Evolutionary conservation across 345 rosid species (phyloP).

Genomic region (Eucalyptus marginata): DNA sequence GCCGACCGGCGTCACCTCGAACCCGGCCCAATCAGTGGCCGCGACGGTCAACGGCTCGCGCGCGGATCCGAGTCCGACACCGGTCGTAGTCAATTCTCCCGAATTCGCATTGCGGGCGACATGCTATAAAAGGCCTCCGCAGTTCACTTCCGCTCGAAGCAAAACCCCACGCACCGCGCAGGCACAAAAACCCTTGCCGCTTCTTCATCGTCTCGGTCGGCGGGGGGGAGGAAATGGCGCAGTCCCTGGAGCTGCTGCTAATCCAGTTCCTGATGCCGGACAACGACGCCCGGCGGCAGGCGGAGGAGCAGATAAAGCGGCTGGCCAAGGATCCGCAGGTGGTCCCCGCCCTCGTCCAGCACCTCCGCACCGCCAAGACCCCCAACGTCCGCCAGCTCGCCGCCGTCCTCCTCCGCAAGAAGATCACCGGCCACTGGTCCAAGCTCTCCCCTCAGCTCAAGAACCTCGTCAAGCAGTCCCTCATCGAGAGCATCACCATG

Average conservation of each 20-base stretch:
- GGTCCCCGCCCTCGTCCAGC: slow-evolving; percentile 91
- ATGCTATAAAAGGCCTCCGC: not conserved
- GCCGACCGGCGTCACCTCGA: not conserved
- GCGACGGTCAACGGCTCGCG: not conserved
- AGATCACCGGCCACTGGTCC: slow-evolving; percentile 99
- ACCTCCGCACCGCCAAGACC: slow-evolving; percentile 98
- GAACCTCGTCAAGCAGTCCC: slow-evolving; percentile 73
- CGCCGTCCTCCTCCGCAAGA: slow-evolving; percentile 98
- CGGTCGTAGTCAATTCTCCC: not conserved
- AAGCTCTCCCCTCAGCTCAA: slow-evolving; percentile 80
- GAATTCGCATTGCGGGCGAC: not conserved
- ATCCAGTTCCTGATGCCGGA: slow-evolving; percentile 99
- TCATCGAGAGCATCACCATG: slow-evolving; percentile 86
- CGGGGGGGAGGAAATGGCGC: slow-evolving; percentile 38
- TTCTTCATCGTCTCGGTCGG: not conserved
- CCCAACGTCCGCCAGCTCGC: slow-evolving; percentile 98
- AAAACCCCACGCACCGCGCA: not conserved
- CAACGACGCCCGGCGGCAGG: slow-evolving; percentile 94
- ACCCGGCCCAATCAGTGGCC: not conserved
- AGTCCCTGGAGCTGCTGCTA: slow-evolving; percentile 78
- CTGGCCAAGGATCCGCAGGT: slow-evolving; percentile 97
- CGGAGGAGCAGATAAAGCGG: slow-evolving; percentile 96
- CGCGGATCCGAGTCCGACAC: not conserved
- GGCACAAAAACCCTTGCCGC: slow-evolving; percentile 13
- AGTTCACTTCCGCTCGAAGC: not conserved